Conservation (phyloP, 768 basidiomycete genomes). For the Lentinula aciculospora region DNA sequence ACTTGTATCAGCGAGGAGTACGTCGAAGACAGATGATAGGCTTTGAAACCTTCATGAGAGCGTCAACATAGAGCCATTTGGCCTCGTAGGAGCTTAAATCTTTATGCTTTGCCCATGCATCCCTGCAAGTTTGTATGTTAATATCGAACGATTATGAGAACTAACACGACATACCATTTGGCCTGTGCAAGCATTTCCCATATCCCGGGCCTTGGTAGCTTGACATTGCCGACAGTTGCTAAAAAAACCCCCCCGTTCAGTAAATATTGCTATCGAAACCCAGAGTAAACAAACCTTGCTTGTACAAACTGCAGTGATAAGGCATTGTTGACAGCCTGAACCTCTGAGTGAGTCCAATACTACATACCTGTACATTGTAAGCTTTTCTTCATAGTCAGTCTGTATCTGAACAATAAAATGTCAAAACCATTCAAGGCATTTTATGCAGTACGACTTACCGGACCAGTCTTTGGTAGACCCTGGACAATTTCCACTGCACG, state of each 20-base stretch:
- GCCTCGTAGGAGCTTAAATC: slow-evolving; percentile 56
- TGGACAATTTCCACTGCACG: slow-evolving; percentile 94
- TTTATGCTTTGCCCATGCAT: slow-evolving; percentile 92
- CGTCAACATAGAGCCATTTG: neutral
- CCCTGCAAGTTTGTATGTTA: slow-evolving; percentile 45
- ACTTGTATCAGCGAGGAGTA: neutral
- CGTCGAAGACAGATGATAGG: neutral
- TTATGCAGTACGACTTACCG: slow-evolving; percentile 20
- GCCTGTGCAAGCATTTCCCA: slow-evolving; percentile 91
- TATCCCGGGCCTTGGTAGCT: slow-evolving; percentile 71
- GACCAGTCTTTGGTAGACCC: slow-evolving; percentile 85
- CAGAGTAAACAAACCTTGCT: slow-evolving; percentile 62
- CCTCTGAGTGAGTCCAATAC: neutral
- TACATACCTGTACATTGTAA: slow-evolving; percentile 83
- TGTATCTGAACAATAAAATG: slow-evolving; percentile 45
- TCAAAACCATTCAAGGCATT: neutral
- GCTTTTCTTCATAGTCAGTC: slow-evolving; percentile 92
- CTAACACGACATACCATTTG: slow-evolving; percentile 65
- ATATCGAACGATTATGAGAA: neutral
- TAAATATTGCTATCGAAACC: neutral
- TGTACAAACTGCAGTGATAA: slow-evolving; percentile 61
- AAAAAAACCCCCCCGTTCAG: slow-evolving; percentile 3
- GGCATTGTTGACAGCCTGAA: neutral
- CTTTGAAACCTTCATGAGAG: no score
- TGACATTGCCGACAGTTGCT: slow-evolving; percentile 92